Evolutionary conservation across 2,329 filamentous ascomycete species (phyloP).

Genomic region (Myriosclerotinia curreyana): DNA sequence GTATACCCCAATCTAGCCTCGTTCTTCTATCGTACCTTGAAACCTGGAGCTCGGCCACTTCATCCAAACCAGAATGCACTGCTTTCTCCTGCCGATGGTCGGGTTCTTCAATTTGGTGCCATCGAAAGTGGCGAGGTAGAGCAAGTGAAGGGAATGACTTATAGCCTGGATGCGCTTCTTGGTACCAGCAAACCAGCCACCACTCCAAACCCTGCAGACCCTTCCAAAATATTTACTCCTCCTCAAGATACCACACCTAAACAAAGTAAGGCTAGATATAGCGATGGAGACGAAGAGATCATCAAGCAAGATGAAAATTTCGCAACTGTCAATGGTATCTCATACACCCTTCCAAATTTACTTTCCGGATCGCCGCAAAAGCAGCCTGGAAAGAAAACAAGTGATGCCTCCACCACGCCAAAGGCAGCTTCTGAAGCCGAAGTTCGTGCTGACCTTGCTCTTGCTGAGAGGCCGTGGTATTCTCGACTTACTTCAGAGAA

Average conservation of each 20-base stretch:
- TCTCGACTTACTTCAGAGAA: slow-evolving; percentile 59
- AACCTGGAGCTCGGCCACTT: slow-evolving; percentile 80
- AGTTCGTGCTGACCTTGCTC: slow-evolving; percentile 79
- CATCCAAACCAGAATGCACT: slow-evolving; percentile 78
- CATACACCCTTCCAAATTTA: slow-evolving; percentile 85
- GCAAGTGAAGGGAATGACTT: slow-evolving; percentile 98
- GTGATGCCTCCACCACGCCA: slow-evolving; percentile 70
- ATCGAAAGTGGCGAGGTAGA: slow-evolving; percentile 95
- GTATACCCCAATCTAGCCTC: slow-evolving; percentile 88
- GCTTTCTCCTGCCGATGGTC: slow-evolving; percentile 85
- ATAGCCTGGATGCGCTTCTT: slow-evolving; percentile 88
- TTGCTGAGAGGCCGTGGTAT: slow-evolving; percentile 69
- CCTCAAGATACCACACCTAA: slow-evolving; percentile 27
- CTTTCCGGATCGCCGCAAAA: slow-evolving; percentile 65
- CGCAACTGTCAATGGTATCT: slow-evolving; percentile 88
- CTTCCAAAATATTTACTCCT: slow-evolving; percentile 49
- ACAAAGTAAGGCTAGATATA: slow-evolving; percentile 33
- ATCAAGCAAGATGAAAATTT: slow-evolving; percentile 88
- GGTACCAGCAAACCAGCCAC: slow-evolving; percentile 59
- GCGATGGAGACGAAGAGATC: slow-evolving; percentile 53
- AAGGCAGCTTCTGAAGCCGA: slow-evolving; percentile 73
- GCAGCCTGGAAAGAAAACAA: slow-evolving; percentile 45
- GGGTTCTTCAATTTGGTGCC: slow-evolving; percentile 84
- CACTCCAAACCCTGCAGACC: slow-evolving; percentile 34
- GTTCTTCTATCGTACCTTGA: slow-evolving; percentile 95